These are phyloP conservation scores for Puya raimondii DNA, from an alignment of 176 grass and related monocot genomes.

Conservation along the genomic window DNA sequence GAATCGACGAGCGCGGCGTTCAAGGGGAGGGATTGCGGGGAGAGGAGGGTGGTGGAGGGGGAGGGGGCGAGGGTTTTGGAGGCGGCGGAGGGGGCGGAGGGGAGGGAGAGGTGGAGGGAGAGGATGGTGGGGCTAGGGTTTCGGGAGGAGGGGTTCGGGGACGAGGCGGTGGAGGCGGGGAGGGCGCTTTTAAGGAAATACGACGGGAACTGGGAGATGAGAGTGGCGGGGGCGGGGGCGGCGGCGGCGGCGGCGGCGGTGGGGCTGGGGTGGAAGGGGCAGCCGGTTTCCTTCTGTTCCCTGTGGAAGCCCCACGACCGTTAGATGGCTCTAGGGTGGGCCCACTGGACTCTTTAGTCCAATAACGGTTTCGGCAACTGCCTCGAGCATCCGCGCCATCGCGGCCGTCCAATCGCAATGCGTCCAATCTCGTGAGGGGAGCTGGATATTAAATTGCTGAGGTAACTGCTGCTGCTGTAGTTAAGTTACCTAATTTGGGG, in stretches of 20 bases:
- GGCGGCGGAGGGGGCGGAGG: slow-evolving; percentile 15
- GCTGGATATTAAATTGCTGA: too few relatives aligned
- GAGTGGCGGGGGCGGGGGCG: slow-evolving; percentile 3
- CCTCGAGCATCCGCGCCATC: too few relatives aligned
- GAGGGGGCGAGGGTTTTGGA: slow-evolving; percentile 44
- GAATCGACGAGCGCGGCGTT: slow-evolving; percentile 81
- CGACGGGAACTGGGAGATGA: slow-evolving; percentile 85
- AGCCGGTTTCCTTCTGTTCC: slow-evolving; percentile 80
- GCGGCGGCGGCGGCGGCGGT: slow-evolving; percentile 16
- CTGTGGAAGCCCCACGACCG: slow-evolving; percentile 45
- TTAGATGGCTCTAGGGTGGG: too few relatives aligned
- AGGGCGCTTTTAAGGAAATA: slow-evolving; percentile 78
- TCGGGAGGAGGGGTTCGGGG: slow-evolving; percentile 52
- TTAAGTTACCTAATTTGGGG: too few relatives aligned
- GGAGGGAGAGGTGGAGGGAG: slow-evolving; percentile 56
- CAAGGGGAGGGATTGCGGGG: slow-evolving; percentile 62
- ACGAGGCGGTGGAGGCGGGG: slow-evolving; percentile 54
- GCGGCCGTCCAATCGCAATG: too few relatives aligned
- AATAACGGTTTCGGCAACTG: too few relatives aligned
- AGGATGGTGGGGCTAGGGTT: slow-evolving; percentile 60
- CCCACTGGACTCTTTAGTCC: too few relatives aligned
- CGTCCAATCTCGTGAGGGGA: too few relatives aligned
- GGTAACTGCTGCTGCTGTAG: too few relatives aligned
- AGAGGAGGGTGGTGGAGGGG: slow-evolving; percentile 56
- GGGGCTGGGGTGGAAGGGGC: slow-evolving; percentile 81